Conservation (phyloP, 768 basidiomycete species). For the Collybiopsis luxurians region DNA sequence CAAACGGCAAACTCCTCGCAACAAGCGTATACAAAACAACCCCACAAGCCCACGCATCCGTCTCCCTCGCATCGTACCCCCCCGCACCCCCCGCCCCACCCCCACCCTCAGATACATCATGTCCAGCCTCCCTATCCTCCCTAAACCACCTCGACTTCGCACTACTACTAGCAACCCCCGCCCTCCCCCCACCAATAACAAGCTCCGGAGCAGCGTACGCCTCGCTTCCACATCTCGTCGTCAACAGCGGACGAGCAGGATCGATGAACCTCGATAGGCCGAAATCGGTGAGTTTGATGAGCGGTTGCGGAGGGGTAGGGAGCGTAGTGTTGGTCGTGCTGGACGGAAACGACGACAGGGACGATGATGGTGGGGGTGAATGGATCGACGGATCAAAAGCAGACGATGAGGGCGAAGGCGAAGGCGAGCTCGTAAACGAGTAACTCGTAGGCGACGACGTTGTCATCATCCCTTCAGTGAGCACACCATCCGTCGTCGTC, state of each 20-base stretch:
- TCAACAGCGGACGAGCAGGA: constrained; percentile 55
- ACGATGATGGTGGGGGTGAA: too few species aligned
- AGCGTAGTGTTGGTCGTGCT: constrained; percentile 11
- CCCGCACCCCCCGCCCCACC: constrained; percentile 25
- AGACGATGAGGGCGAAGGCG: neutral
- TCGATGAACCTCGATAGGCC: constrained; percentile 86
- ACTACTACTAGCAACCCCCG: constrained; percentile 14
- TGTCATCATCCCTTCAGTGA: neutral
- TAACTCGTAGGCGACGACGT: constrained; percentile 5
- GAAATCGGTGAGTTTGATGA: constrained; percentile 86
- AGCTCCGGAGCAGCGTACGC: constrained; percentile 85
- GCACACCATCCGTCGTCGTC: neutral
- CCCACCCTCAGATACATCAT: neutral
- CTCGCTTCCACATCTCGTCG: constrained; percentile 85
- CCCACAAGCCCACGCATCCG: constrained; percentile 88
- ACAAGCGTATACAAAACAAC: constrained; percentile 83
- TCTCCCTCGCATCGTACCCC: constrained; percentile 79
- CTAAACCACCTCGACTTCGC: neutral
- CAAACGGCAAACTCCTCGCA: constrained; percentile 74
- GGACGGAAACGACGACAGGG: too few species aligned
- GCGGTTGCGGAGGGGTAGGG: constrained; percentile 44
- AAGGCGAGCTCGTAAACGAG: neutral
- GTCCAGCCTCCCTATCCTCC: constrained; percentile 1
- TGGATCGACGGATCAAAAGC: too few species aligned
- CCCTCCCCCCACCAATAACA: constrained; percentile 41